phyloP scores from a whole-genome alignment of 352 stramenopile genomes.

The Phytophthora idaei region DNA sequence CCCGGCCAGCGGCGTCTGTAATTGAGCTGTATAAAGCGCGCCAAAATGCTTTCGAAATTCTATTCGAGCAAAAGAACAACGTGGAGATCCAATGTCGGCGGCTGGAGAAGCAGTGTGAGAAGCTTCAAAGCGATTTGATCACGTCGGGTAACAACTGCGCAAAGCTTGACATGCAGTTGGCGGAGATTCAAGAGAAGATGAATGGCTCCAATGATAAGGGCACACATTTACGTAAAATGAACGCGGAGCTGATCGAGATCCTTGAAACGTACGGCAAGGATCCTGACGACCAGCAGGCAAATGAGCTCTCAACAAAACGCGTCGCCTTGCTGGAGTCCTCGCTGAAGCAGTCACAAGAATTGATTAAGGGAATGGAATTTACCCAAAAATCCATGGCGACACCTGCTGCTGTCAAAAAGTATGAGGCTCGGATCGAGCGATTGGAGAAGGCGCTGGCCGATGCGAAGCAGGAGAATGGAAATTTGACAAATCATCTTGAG shows the following conservation, averaged over 20 bases:
- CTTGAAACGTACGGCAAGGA: constrained; percentile 69
- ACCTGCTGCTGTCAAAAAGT: constrained; percentile 46
- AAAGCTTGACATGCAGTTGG: constrained; percentile 52
- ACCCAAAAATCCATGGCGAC: constrained; percentile 45
- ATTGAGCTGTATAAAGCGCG: constrained; percentile 60
- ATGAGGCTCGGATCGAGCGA: constrained; percentile 52
- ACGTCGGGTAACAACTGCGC: constrained; percentile 49
- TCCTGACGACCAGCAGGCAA: constrained; percentile 40
- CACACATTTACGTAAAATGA: constrained; percentile 54
- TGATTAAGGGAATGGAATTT: constrained; percentile 51
- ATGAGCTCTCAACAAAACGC: constrained; percentile 35
- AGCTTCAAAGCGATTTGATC: constrained; percentile 55
- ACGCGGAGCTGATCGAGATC: constrained; percentile 66
- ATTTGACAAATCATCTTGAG: constrained; percentile 65
- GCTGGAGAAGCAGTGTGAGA: constrained; percentile 57
- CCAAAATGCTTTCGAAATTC: constrained; percentile 65
- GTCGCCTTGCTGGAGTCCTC: constrained; percentile 52
- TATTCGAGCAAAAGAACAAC: constrained; percentile 63
- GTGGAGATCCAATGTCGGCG: constrained; percentile 52
- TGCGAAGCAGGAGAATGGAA: constrained; percentile 52
- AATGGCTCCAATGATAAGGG: constrained; percentile 45
- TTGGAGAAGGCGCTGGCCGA: constrained; percentile 54
- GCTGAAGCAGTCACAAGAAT: constrained; percentile 52
- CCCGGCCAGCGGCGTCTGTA: constrained; percentile 48
- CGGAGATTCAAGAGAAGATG: constrained; percentile 51